Percentiles rank a stretch among this genome's conserved stretches.
Conservation (phyloP, 108 stramenopile genomes). For the Discostella pseudostelligera region DNA sequence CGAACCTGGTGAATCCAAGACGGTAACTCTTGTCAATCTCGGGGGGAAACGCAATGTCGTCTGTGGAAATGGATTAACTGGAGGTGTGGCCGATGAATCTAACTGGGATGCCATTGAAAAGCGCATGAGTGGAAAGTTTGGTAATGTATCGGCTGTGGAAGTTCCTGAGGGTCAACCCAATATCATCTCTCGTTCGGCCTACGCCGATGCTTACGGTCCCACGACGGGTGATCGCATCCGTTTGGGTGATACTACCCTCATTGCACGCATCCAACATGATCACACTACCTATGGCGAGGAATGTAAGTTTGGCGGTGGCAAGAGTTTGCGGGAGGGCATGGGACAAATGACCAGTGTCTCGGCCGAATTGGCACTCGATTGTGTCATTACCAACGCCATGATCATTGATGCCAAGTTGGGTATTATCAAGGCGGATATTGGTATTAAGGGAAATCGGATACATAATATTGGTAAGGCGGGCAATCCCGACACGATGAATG, state of each 20-base stretch:
- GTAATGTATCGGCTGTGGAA: neutral
- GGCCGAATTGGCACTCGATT: conserved; percentile 77
- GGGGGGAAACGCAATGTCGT: conserved; percentile 65
- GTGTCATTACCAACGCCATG: conserved; percentile 95
- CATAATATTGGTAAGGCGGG: conserved; percentile 98
- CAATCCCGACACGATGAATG: conserved; percentile 95
- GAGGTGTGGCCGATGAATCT: conserved; percentile 28
- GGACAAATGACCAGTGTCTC: conserved; percentile 85
- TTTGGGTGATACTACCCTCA: conserved; percentile 89
- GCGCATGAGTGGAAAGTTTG: conserved; percentile 37
- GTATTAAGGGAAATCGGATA: conserved; percentile 89
- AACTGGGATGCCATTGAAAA: conserved; percentile 30
- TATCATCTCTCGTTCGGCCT: conserved; percentile 40
- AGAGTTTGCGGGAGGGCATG: conserved; percentile 98
- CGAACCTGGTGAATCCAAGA: conserved; percentile 96
- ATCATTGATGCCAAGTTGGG: conserved; percentile 87
- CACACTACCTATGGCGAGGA: conserved; percentile 90
- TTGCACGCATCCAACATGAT: conserved; percentile 79
- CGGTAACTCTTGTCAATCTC: conserved; percentile 86
- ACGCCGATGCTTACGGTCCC: conserved; percentile 85
- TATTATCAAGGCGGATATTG: conserved; percentile 93
- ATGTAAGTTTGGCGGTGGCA: conserved; percentile 98
- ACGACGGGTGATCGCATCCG: conserved; percentile 85
- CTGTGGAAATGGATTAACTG: conserved; percentile 52
- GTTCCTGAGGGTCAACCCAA: conserved; percentile 38